A percentile compares a stretch with the other conserved stretches of the same genome.
Conservation (phyloP, 192 early-diverging fungal species). For the Backusella morwellensis region DNA sequence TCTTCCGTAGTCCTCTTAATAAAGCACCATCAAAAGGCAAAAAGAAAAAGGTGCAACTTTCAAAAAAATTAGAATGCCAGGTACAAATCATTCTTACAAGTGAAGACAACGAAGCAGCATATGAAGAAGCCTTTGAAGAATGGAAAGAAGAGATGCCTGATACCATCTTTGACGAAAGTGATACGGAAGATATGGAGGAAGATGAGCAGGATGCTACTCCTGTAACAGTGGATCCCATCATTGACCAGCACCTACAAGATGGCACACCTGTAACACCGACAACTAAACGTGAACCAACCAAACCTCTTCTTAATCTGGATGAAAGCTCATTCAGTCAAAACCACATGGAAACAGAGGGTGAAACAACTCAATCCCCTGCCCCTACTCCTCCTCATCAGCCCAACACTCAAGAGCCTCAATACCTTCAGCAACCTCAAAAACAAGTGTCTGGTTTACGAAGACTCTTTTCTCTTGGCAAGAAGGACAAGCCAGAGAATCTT, state of each 20-base stretch:
- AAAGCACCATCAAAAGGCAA: slow-evolving; percentile 15
- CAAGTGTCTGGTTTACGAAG: slow-evolving; percentile 14
- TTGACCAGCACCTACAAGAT: background rate
- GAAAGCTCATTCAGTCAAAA: background rate
- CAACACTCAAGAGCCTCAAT: slow-evolving; percentile 2
- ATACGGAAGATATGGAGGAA: slow-evolving; percentile 35
- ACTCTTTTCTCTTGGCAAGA: slow-evolving; percentile 17
- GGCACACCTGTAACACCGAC: background rate
- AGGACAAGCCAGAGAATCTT: slow-evolving; percentile 5
- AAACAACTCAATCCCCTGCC: background rate
- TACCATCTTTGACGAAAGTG: slow-evolving; percentile 42
- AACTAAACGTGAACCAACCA: background rate
- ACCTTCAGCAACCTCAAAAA: slow-evolving; percentile 11
- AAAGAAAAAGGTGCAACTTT: slow-evolving; percentile 40
- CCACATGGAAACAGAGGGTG: background rate
- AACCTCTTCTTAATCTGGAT: background rate
- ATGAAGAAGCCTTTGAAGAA: slow-evolving; percentile 47
- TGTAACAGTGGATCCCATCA: background rate
- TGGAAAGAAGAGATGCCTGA: slow-evolving; percentile 44
- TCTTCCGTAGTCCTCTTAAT: slow-evolving; percentile 28
- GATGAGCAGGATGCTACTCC: slow-evolving; percentile 10
- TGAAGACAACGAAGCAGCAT: slow-evolving; percentile 31
- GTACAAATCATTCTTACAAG: slow-evolving; percentile 29
- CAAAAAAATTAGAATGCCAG: slow-evolving; percentile 37
- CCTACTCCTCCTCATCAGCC: background rate